These are phyloP conservation scores for Acacia crassicarpa DNA, from an alignment of 306 rosid genomes.

Conservation along the genomic window DNA sequence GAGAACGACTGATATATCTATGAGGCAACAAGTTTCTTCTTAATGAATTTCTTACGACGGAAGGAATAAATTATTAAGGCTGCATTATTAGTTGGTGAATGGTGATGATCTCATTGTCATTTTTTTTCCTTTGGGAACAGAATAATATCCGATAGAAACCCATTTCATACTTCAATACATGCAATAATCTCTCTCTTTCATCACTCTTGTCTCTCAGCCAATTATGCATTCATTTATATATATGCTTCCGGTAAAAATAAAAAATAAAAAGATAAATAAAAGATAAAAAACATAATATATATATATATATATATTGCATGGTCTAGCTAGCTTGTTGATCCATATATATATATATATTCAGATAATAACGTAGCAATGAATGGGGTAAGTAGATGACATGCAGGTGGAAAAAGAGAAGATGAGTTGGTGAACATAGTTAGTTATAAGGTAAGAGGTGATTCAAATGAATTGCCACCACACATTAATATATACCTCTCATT, in stretches of 20 bases:
- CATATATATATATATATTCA: no score
- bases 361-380: no score
- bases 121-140: background rate
- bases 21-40: background rate
- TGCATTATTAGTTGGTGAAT: slow-evolving; percentile 8
- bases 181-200: background rate
- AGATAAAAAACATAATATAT: no score
- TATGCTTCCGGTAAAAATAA: background rate
- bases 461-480: background rate
- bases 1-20: background rate
- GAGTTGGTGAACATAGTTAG: background rate
- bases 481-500: background rate
- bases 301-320: no score
- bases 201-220: background rate
- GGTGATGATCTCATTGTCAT: slow-evolving; percentile 5
- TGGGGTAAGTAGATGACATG: no score
- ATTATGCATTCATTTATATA: background rate
- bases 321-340: no score
- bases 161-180: background rate
- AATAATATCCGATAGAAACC: background rate
- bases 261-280: background rate
- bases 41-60: background rate
- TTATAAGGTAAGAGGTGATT: background rate
- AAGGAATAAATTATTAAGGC: background rate
- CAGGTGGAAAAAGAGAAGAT: background rate